These are phyloP conservation scores for Lipomyces sp. DNA, from an alignment of 805 yeast species.

Conservation along the genomic window DNA sequence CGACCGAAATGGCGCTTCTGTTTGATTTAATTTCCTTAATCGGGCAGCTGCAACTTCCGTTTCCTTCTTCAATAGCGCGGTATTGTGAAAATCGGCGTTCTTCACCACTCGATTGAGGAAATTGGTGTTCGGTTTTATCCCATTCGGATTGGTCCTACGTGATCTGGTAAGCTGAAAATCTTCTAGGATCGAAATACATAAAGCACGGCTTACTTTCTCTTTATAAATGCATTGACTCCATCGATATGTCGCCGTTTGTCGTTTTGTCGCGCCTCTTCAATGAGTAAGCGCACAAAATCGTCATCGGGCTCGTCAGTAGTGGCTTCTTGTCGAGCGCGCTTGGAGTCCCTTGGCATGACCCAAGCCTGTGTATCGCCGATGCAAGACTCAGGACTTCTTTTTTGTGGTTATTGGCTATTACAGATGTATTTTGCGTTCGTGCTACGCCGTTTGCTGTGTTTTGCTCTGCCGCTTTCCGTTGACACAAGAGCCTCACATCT, in stretches of 20 bases:
- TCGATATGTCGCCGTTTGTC: not conserved
- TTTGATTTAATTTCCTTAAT: not conserved
- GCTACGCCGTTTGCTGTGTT: too few species aligned
- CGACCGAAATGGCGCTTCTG: not conserved
- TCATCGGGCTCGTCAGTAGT: not conserved
- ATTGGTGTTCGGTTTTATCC: slow-evolving; percentile 23
- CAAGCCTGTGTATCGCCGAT: not conserved
- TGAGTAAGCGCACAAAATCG: not conserved
- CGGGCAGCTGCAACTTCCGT: slow-evolving; percentile 22
- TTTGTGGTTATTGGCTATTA: not conserved
- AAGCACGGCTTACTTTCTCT: slow-evolving; percentile 2
- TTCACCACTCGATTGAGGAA: slow-evolving; percentile 31
- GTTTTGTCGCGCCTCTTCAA: not conserved
- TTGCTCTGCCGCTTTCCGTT: too few species aligned
- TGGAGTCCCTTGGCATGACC: slow-evolving; percentile 2
- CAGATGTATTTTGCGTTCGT: too few species aligned
- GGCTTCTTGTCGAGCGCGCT: not conserved
- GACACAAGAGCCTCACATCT: too few species aligned
- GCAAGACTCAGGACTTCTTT: too few species aligned
- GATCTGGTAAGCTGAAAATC: not conserved
- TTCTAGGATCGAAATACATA: not conserved
- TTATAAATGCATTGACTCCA: slow-evolving; percentile 6
- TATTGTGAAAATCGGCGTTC: slow-evolving; percentile 27
- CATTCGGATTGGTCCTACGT: slow-evolving; percentile 11
- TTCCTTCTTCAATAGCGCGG: slow-evolving; percentile 23